phyloP scores from a whole-genome alignment of 192 early-diverging fungal genomes.

The Backusella morwellensis region DNA sequence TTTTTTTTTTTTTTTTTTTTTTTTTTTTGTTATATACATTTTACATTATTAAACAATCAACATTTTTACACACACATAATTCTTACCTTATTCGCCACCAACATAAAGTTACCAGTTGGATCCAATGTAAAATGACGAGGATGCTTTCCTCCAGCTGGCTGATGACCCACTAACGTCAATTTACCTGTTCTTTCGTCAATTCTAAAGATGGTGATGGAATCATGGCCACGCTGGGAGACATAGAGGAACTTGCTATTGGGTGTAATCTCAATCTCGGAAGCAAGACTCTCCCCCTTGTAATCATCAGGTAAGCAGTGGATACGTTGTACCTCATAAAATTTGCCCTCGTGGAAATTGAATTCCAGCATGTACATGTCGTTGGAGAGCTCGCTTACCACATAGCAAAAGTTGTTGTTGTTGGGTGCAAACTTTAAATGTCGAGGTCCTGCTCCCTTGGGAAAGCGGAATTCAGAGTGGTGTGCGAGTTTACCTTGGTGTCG shows the following conservation, averaged over 20 bases:
- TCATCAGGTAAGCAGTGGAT: constrained; percentile 25
- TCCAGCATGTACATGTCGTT: constrained; percentile 35
- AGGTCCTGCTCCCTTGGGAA: constrained; percentile 30
- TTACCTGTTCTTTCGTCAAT: constrained; percentile 31
- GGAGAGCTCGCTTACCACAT: constrained; percentile 29
- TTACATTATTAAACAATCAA: neutral
- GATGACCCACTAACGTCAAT: constrained; percentile 20
- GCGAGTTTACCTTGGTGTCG: neutral
- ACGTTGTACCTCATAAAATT: constrained; percentile 25
- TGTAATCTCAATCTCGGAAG: constrained; percentile 30
- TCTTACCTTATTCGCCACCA: constrained; percentile 34
- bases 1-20: neutral
- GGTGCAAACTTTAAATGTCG: constrained; percentile 35
- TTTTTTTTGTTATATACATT: neutral
- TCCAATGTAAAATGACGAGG: constrained; percentile 37
- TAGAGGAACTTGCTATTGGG: constrained; percentile 29
- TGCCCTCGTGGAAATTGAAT: constrained; percentile 21
- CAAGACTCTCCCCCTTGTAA: constrained; percentile 13
- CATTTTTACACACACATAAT: neutral
- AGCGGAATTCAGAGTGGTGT: constrained; percentile 1
- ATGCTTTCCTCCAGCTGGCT: constrained; percentile 20
- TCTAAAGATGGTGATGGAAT: constrained; percentile 24
- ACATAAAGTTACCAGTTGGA: constrained; percentile 26
- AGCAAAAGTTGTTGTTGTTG: constrained; percentile 21
- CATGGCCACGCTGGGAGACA: constrained; percentile 34